phyloP scores from a whole-genome alignment of 441 rosid genomes.

The Bruguiera hainesii region DNA sequence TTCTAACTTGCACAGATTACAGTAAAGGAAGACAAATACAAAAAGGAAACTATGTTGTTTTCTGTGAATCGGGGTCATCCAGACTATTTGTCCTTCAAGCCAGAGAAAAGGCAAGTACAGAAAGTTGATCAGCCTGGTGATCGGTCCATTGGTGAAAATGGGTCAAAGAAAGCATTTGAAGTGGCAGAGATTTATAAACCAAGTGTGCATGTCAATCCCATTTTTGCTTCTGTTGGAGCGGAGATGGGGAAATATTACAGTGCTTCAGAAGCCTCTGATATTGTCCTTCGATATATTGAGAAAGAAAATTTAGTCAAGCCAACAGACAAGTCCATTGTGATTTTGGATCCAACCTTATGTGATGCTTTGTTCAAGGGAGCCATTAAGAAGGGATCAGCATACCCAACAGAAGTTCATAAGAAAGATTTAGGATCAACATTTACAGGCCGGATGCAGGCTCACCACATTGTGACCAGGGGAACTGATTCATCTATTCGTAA shows the following conservation, averaged over 20 bases:
- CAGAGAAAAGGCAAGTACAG: slow-evolving; percentile 64
- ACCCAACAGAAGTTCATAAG: slow-evolving; percentile 87
- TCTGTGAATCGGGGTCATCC: slow-evolving; percentile 64
- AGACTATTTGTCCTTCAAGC: slow-evolving; percentile 69
- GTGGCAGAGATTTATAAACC: slow-evolving; percentile 82
- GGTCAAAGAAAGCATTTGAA: slow-evolving; percentile 57
- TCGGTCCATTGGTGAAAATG: slow-evolving; percentile 33
- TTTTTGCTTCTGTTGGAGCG: slow-evolving; percentile 78
- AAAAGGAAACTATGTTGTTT: slow-evolving; percentile 69
- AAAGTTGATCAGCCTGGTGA: slow-evolving; percentile 44
- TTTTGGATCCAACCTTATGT: slow-evolving; percentile 74
- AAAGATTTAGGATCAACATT: slow-evolving; percentile 72
- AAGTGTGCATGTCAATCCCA: slow-evolving; percentile 70
- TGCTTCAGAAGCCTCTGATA: slow-evolving; percentile 79
- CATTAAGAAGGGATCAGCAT: slow-evolving; percentile 81
- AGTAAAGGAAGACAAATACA: slow-evolving; percentile 85
- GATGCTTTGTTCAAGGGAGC: slow-evolving; percentile 93
- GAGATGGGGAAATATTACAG: slow-evolving; percentile 66
- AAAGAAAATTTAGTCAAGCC: slow-evolving; percentile 78
- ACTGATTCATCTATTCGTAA: slow-evolving; percentile 70
- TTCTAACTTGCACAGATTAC: slow-evolving; percentile 46
- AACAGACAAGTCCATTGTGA: slow-evolving; percentile 57
- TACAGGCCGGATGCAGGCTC: slow-evolving; percentile 79
- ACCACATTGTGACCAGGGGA: slow-evolving; percentile 69
- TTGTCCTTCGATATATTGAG: slow-evolving; percentile 73